A percentile compares a stretch with the other conserved stretches of the same genome.
phyloP scores from a whole-genome alignment of 306 rosid genomes.

The Corylus avellana region DNA sequence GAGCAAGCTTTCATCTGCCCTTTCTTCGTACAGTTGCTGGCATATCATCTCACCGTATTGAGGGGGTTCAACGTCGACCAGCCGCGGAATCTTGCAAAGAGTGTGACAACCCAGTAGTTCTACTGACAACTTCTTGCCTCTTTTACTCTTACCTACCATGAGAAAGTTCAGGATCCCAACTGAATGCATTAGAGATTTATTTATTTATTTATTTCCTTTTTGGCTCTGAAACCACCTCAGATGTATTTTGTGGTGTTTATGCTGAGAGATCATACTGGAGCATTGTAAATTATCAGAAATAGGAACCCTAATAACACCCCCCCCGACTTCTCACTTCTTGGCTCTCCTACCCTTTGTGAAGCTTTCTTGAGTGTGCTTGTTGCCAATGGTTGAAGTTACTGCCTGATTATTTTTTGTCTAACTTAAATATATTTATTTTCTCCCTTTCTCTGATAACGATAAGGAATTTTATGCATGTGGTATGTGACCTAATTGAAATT shows the following conservation, averaged over 20 bases:
- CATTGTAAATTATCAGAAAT: conserved; percentile 26
- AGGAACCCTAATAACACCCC: background rate
- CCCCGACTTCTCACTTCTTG: background rate
- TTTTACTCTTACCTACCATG: background rate
- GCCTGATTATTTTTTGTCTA: no score
- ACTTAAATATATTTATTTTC: no score
- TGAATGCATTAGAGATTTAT: background rate
- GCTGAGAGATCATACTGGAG: conserved; percentile 13
- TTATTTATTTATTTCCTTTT: background rate
- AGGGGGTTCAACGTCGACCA: conserved; percentile 95
- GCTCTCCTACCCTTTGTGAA: background rate
- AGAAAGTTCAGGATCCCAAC: conserved; percentile 6
- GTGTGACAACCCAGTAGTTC: conserved; percentile 78
- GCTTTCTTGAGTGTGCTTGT: background rate
- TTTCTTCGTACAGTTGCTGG: conserved; percentile 70
- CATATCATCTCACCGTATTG: conserved; percentile 95
- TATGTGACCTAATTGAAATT: no score
- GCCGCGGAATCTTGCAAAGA: conserved; percentile 98
- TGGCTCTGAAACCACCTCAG: background rate
- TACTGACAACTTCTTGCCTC: background rate
- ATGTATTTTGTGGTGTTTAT: conserved; percentile 10
- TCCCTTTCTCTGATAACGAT: no score
- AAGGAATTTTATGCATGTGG: no score
- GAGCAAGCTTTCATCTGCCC: conserved; percentile 3
- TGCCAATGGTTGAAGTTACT: background rate